These are phyloP conservation scores for Ceratocystis colombiana DNA, from an alignment of 2,329 filamentous ascomycete genomes.

Conservation along the genomic window DNA sequence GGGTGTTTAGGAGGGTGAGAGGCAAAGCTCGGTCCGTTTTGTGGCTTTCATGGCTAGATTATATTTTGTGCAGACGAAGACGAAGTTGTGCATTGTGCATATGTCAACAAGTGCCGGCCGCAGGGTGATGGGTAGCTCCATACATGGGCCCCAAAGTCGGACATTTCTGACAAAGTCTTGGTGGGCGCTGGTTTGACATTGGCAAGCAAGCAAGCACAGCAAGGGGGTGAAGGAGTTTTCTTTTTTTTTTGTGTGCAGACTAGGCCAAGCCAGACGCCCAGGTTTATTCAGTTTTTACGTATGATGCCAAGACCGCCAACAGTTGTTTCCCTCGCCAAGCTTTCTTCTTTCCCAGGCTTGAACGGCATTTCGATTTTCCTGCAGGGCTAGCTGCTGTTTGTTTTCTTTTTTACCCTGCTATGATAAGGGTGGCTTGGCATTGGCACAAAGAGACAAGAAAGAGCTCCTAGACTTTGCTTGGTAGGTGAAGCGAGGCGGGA, in stretches of 20 bases:
- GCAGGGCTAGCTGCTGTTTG: background rate
- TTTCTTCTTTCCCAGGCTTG: background rate
- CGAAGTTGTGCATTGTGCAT: constrained; percentile 6
- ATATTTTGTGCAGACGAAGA: background rate
- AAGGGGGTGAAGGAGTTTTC: background rate
- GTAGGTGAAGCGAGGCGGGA: background rate
- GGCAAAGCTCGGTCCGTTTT: background rate
- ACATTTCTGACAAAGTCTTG: too few relatives aligned
- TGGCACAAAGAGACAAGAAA: background rate
- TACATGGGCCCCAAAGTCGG: background rate
- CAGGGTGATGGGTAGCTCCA: background rate
- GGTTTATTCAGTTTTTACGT: background rate
- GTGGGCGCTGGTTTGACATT: background rate
- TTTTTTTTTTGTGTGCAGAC: background rate
- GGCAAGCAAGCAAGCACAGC: background rate
- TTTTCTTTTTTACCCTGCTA: background rate
- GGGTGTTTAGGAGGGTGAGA: background rate
- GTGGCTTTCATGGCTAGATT: background rate
- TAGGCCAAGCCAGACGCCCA: background rate
- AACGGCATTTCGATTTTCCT: background rate
- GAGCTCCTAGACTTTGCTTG: too few relatives aligned
- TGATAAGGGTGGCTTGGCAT: background rate
- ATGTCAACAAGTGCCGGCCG: constrained; percentile 8
- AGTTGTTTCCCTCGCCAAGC: constrained; percentile 6
- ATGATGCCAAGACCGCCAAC: background rate